Evolutionary conservation across 31 red algal genomes (phyloP), one percentile per base, ranked within the genome.

Genomic region (Porphyra umbilicalis): DNA sequence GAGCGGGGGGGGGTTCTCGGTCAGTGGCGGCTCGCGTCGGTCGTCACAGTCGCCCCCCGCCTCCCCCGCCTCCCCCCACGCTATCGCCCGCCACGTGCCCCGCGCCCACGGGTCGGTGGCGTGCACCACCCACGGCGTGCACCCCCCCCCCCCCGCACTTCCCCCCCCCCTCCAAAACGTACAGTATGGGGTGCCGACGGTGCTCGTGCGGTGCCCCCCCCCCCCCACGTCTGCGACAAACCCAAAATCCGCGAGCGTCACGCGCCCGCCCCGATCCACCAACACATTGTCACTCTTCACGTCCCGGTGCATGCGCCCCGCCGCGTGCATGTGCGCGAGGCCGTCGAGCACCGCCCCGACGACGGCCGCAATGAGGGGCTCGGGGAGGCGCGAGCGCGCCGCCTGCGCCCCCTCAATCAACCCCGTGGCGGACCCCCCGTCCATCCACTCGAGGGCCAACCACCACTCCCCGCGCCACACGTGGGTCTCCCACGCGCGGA

Each of bases 221-320:
- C 87, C 88, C 20, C 40, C 42, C 25, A 90, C 33, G 30, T 90
- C 77, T 4, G 79, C 79, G 31, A 71, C 76, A 82, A 82, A 90
- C n/a, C 88, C 88, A 86, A 90, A 90, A 38, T 90, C 88, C 6
- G 88, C 83, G 25, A 90, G 88, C 78, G 88, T 87, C 32, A 90
- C 80, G 34, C 36, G 40, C 32, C 88, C 88, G 1, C 35, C 30
- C 35, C 34, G 11, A 6, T 35, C 88, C 36, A 85, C 8, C 16
- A 90, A 77, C 75, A 86, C 34, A 79, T 90, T 90, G 74, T 90
- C 88, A 8, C 74, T 79, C 75, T 90, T 90, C 67, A 90, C 76
- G 36, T 90, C 88, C 39, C 88, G 82, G 39, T 90, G 88, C 37
- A 90, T 81, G 2, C 88, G 83, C 34, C 44, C 42, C n/a, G 42